phyloP scores from a whole-genome alignment of 2,329 filamentous ascomycete genomes.

The Microcyclospora pomicola region DNA sequence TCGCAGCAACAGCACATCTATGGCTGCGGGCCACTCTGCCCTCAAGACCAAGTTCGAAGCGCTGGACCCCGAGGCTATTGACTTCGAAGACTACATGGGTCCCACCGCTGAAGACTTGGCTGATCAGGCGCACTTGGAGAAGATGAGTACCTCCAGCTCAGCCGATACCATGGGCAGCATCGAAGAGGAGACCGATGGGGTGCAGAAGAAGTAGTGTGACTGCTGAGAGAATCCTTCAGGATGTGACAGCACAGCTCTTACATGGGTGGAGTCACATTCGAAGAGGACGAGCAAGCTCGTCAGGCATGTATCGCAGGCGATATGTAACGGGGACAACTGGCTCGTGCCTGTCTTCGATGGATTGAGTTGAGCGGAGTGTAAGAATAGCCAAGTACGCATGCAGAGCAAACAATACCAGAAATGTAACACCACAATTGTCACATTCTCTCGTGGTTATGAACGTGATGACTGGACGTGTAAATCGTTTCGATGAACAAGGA shows the following conservation, averaged over 20 bases:
- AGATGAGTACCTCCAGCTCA: slow-evolving; percentile 34
- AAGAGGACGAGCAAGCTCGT: too few species aligned
- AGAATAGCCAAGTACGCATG: too few species aligned
- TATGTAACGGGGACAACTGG: too few species aligned
- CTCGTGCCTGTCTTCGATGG: too few species aligned
- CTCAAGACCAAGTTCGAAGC: slow-evolving; percentile 97
- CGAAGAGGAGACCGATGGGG: slow-evolving; percentile 31
- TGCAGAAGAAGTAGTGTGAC: slow-evolving; percentile 5
- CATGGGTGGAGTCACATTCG: too few species aligned
- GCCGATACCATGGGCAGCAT: slow-evolving; percentile 46
- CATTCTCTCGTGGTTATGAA: too few species aligned
- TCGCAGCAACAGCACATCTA: slow-evolving; percentile 78
- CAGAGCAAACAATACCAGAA: too few species aligned
- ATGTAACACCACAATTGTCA: too few species aligned
- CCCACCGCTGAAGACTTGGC: slow-evolving; percentile 41
- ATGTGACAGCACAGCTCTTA: not conserved
- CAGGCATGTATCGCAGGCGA: too few species aligned
- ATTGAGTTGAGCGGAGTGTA: too few species aligned
- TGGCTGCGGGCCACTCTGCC: slow-evolving; percentile 54
- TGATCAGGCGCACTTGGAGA: slow-evolving; percentile 24
- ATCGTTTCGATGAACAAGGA: too few species aligned
- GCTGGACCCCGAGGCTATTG: slow-evolving; percentile 78
- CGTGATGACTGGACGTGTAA: too few species aligned
- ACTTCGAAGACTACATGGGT: slow-evolving; percentile 55
- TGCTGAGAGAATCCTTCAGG: not conserved